Base-by-base conservation (phyloP, 441 rosid genomes). In the Croton laevigatus region DNA sequence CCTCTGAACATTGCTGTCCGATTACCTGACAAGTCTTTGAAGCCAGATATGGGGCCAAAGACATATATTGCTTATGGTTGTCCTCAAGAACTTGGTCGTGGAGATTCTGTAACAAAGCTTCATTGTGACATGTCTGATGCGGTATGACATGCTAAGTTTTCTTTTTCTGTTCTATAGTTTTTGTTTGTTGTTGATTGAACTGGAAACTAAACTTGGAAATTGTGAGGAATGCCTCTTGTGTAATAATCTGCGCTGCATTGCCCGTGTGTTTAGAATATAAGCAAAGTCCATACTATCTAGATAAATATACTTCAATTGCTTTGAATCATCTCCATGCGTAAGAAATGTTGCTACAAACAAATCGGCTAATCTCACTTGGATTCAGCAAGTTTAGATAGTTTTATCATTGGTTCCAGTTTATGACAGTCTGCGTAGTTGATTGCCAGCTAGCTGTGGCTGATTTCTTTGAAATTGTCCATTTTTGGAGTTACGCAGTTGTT, bases 81-180 rank as follows among this genome's bases (percentile, higher is more conserved):
- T 75, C 74, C 73, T 59, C 76, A 88, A 79, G 99, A 92, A 79
- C 83, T 84, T 73, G 98, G 98, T 40, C 98, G 96, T 73, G 99
- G 96, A 64, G 97, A 94, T 78, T 90, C 99, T 69, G 93, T 91
- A 34, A 94, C 97, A 32, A 92, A 91, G 80, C 97, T 94, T 73
- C 98, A 94, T 8, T 91, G 94, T 76, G 96, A 91, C 83, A 92
- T 89, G 91, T 90, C 96, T 75, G 99, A 94, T 88, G 98, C 91
- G 85, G 99, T 92, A 75, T 27, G 32, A 27, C 2, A 27, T 76
- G 81, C 78, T 59, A 27, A 42, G 37, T 23, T 20, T 36, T 61
- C n/a, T n/a, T 19, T 8, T 22, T 45, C 59, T 60, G 32, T 69
- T 66, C 1, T 34, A 3, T 32, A 27, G 13, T 23, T 68, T 48